Conservation (phyloP, 1,284 basidiomycete species). For the Leccinum subrobustum region DNA sequence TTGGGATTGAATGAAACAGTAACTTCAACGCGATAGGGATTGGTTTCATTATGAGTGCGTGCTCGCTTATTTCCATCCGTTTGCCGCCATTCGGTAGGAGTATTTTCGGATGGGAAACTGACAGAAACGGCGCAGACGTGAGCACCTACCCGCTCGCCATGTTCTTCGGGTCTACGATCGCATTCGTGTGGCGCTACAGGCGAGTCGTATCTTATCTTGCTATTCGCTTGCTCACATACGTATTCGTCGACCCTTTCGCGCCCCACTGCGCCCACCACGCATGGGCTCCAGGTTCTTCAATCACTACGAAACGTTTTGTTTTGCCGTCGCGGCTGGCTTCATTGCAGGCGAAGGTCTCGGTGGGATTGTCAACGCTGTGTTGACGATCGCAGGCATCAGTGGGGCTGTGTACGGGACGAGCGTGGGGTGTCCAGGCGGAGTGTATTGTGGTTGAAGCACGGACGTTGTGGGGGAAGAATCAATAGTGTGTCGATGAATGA, state of each 20-base stretch:
- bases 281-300: background rate
- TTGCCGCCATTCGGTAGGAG: background rate
- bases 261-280: background rate
- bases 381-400: conserved; percentile 12
- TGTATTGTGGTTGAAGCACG: background rate
- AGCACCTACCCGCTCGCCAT: conserved; percentile 1
- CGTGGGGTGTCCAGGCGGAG: conserved; percentile 11
- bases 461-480: background rate
- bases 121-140: background rate
- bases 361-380: conserved; percentile 12
- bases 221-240: background rate
- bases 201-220: background rate
- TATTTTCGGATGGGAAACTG: background rate
- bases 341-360: conserved; percentile 19
- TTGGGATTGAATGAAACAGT: background rate
- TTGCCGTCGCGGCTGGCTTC: conserved; percentile 12
- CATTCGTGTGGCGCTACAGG: background rate
- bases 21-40: conserved; percentile 1
- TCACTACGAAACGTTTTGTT: conserved; percentile 5
- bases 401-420: conserved; percentile 9
- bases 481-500: background rate
- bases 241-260: background rate
- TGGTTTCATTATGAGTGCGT: conserved; percentile 1
- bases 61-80: background rate
- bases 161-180: background rate